Evolutionary conservation across 169 alveolate species (phyloP).

Genomic region (Plasmodium berghei): DNA sequence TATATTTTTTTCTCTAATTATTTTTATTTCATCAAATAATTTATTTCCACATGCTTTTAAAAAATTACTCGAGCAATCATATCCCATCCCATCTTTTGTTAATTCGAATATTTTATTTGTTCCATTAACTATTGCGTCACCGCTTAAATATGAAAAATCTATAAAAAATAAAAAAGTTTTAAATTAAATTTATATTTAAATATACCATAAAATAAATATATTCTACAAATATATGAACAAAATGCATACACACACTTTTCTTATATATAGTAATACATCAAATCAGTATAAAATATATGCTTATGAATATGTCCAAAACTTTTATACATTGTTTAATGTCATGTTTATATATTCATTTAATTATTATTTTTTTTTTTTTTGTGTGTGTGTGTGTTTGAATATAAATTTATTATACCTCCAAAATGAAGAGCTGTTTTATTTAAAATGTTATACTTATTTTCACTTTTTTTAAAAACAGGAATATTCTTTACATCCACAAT

Average conservation of each 20-base stretch:
- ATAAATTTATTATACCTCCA: constrained; percentile 65
- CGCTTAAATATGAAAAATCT: constrained; percentile 63
- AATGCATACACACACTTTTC: neutral
- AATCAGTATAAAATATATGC: neutral
- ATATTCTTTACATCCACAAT: constrained; percentile 46
- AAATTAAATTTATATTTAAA: neutral
- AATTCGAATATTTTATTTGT: constrained; percentile 53
- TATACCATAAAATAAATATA: neutral
- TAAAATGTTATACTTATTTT: constrained; percentile 41
- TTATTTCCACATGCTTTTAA: constrained; percentile 69
- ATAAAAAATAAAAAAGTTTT: constrained; percentile 1
- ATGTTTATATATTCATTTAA: constrained; percentile 4
- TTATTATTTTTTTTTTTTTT: neutral
- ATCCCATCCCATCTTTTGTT: constrained; percentile 74
- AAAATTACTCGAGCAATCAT: constrained; percentile 76
- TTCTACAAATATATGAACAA: neutral
- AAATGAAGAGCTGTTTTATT: constrained; percentile 73
- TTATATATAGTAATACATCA: neutral
- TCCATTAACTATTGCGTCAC: constrained; percentile 75
- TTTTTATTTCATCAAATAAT: constrained; percentile 50
- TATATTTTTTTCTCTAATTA: constrained; percentile 33
- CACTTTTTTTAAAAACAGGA: constrained; percentile 73
- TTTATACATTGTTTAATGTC: no score
- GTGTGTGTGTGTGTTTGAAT: neutral
- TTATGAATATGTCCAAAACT: neutral